phyloP scores from a whole-genome alignment of 371 early-diverging fungal genomes.

The Cokeromyces recurvatus region DNA sequence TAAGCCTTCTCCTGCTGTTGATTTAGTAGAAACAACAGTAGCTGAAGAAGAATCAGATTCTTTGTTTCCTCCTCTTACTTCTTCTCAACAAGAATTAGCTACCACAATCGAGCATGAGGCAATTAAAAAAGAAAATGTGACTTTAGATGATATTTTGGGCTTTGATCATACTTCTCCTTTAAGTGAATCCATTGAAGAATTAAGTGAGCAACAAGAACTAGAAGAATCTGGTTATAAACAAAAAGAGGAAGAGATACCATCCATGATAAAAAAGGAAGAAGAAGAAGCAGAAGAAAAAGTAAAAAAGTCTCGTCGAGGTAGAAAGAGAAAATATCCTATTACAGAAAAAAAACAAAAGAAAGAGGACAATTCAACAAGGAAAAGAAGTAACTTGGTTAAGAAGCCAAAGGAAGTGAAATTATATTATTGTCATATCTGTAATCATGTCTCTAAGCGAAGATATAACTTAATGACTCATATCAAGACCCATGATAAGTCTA shows the following conservation, averaged over 20 bases:
- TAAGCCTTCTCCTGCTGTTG: slow-evolving; percentile 7
- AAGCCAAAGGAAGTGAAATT: slow-evolving; percentile 1
- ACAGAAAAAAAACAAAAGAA: background rate
- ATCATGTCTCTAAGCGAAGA: slow-evolving; percentile 53
- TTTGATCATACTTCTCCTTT: slow-evolving; percentile 8
- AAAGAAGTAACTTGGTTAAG: background rate
- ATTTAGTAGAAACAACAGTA: slow-evolving; percentile 1
- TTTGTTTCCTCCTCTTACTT: slow-evolving; percentile 11
- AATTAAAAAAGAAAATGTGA: background rate
- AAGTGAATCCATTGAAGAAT: slow-evolving; percentile 1
- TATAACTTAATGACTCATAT: slow-evolving; percentile 71
- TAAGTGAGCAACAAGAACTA: background rate
- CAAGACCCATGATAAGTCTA: slow-evolving; percentile 62
- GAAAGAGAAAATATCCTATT: background rate
- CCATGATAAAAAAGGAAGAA: background rate
- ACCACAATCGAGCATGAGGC: background rate
- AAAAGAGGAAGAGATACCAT: background rate
- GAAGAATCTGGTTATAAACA: slow-evolving; percentile 1
- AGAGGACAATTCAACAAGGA: background rate
- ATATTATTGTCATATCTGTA: slow-evolving; percentile 43
- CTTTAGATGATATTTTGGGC: background rate
- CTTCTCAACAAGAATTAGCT: slow-evolving; percentile 1
- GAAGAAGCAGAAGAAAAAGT: background rate
- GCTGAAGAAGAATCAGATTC: slow-evolving; percentile 5
- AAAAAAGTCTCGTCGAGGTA: background rate